A percentile compares a stretch with the other conserved stretches of the same genome.
These are phyloP conservation scores for Cladophialophora psammophila DNA, from an alignment of 2,329 filamentous ascomycete genomes.

Conservation along the genomic window DNA sequence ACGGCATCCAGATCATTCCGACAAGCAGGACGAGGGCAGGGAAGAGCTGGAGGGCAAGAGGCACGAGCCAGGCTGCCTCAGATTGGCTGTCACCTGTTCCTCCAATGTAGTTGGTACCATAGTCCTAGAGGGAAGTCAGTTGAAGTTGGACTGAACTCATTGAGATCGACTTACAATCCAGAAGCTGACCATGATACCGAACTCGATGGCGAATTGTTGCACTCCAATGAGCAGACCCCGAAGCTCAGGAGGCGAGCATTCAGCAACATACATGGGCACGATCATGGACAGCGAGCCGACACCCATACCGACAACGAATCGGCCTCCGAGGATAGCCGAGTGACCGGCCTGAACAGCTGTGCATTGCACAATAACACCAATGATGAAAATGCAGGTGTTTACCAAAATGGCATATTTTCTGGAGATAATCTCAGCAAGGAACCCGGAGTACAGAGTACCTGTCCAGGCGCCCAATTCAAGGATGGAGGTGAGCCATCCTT, in stretches of 20 bases:
- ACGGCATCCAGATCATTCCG: slow-evolving; percentile 58
- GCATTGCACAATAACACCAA: slow-evolving; percentile 54
- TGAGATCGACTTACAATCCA: slow-evolving; percentile 44
- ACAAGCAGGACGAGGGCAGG: slow-evolving; percentile 49
- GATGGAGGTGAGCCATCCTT: slow-evolving; percentile 51
- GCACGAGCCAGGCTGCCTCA: slow-evolving; percentile 76
- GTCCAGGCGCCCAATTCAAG: slow-evolving; percentile 51
- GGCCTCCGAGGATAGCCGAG: slow-evolving; percentile 49
- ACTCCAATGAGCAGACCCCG: slow-evolving; percentile 52
- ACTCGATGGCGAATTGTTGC: slow-evolving; percentile 54
- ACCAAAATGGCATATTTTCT: slow-evolving; percentile 47
- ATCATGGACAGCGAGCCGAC: slow-evolving; percentile 53
- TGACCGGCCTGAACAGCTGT: slow-evolving; percentile 51
- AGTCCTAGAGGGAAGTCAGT: slow-evolving; percentile 43
- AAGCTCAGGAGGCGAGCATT: slow-evolving; percentile 50
- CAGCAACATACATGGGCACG: slow-evolving; percentile 50
- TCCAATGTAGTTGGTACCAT: slow-evolving; percentile 67
- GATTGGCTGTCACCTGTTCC: slow-evolving; percentile 66
- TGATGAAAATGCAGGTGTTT: slow-evolving; percentile 47
- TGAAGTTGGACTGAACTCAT: neutral
- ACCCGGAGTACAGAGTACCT: slow-evolving; percentile 49
- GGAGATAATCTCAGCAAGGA: slow-evolving; percentile 48
- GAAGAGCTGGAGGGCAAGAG: slow-evolving; percentile 62
- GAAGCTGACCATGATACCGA: slow-evolving; percentile 54
- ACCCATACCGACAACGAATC: slow-evolving; percentile 53